Conservation (phyloP, 1,139 yeast genomes). For the Spathaspora sp. region DNA sequence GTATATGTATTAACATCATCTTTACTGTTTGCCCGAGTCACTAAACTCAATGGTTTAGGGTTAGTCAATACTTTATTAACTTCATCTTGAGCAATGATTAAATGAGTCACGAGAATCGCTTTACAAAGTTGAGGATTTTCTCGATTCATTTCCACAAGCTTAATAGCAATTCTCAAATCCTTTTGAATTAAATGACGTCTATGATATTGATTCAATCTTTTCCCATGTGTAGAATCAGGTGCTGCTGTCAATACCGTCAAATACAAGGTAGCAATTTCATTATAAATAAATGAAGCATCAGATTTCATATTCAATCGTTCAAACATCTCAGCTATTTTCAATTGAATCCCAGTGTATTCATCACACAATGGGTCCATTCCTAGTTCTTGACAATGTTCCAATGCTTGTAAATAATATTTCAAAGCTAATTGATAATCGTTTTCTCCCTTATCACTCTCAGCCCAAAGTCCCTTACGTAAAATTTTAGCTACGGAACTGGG, state of each 20-base stretch:
- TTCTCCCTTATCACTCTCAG: conserved; percentile 73
- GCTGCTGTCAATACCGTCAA: conserved; percentile 52
- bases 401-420: conserved; percentile 61
- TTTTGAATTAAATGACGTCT: conserved; percentile 68
- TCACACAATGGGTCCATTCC: conserved; percentile 49
- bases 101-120: conserved; percentile 62
- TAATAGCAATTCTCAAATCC: conserved; percentile 67
- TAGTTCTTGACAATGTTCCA: conserved; percentile 41
- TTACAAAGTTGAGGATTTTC: conserved; percentile 53
- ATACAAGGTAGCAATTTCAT: conserved; percentile 65
- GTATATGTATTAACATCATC: conserved; percentile 11
- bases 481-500: conserved; percentile 62
- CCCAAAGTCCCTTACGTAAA: conserved; percentile 77
- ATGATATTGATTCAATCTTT: conserved; percentile 23
- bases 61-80: conserved; percentile 17
- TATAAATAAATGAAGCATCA: conserved; percentile 65
- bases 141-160: conserved; percentile 58
- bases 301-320: conserved; percentile 59
- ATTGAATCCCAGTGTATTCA: conserved; percentile 72
- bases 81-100: conserved; percentile 60
- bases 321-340: conserved; percentile 85
- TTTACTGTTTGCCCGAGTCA: conserved; percentile 3
- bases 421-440: conserved; percentile 66
- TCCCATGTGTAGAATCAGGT: conserved; percentile 21
- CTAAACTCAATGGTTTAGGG: conserved; percentile 8